These are phyloP conservation scores for Boletus reticuloceps DNA, from an alignment of 768 basidiomycete species.

Conservation along the genomic window DNA sequence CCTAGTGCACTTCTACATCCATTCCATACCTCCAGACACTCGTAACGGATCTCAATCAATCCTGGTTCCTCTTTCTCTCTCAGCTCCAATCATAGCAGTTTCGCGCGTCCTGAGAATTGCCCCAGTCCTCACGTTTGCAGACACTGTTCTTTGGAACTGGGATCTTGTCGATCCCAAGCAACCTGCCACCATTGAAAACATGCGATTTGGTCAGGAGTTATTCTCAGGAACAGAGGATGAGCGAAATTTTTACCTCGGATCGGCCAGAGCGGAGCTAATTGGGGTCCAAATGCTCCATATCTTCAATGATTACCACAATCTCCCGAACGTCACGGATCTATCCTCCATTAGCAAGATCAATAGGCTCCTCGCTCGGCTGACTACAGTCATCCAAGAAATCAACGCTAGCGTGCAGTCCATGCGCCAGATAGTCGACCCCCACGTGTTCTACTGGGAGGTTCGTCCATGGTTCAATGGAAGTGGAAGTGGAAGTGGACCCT, in stretches of 20 bases:
- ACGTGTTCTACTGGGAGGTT: slow-evolving; percentile 84
- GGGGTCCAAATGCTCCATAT: slow-evolving; percentile 85
- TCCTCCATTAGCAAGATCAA: slow-evolving; percentile 66
- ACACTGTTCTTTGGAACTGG: slow-evolving; percentile 95
- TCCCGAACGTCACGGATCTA: slow-evolving; percentile 66
- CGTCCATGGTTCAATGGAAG: slow-evolving; percentile 94
- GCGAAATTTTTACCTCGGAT: slow-evolving; percentile 79
- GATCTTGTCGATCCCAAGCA: slow-evolving; percentile 53
- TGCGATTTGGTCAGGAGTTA: slow-evolving; percentile 57
- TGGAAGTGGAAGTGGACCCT: slow-evolving; percentile 60
- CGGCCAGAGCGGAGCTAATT: slow-evolving; percentile 80
- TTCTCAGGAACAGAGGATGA: slow-evolving; percentile 91
- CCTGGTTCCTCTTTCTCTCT: slow-evolving; percentile 70
- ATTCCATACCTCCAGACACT: slow-evolving; percentile 58
- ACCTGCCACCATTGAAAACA: slow-evolving; percentile 69
- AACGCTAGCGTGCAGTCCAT: slow-evolving; percentile 66
- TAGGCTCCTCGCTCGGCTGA: slow-evolving; percentile 66
- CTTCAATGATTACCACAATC: slow-evolving; percentile 81
- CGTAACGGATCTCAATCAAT: slow-evolving; percentile 34
- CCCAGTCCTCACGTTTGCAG: slow-evolving; percentile 92
- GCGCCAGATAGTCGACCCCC: slow-evolving; percentile 73
- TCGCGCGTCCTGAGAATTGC: slow-evolving; percentile 81
- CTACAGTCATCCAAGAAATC: slow-evolving; percentile 70
- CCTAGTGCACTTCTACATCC: slow-evolving; percentile 87
- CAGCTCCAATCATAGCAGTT: slow-evolving; percentile 73